A percentile compares a stretch with the other conserved stretches of the same genome.
phyloP scores from a whole-genome alignment of 495 filamentous ascomycete species.

The Aspergillus carlsbadensis region DNA sequence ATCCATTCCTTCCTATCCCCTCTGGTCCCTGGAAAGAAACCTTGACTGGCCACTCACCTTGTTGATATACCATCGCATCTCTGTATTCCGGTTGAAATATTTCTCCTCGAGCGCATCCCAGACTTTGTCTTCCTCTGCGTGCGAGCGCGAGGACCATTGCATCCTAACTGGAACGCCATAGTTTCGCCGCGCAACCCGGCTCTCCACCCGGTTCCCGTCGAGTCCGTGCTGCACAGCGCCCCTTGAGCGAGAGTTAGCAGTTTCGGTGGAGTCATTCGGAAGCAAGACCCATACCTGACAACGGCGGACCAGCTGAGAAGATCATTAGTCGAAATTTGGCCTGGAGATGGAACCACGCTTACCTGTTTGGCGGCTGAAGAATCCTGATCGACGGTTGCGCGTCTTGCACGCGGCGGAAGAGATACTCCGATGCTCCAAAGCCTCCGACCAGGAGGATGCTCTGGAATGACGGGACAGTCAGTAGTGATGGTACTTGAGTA shows the following conservation, averaged over 20 bases:
- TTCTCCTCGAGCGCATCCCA: constrained; percentile 21
- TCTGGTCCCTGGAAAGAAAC: not conserved
- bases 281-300: constrained; percentile 20
- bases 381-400: constrained; percentile 45
- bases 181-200: constrained; percentile 50
- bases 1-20: no score
- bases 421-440: constrained; percentile 66
- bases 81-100: constrained; percentile 8
- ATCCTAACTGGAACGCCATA: constrained; percentile 45
- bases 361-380: constrained; percentile 62
- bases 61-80: constrained; percentile 37
- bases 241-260: no score
- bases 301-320: constrained; percentile 31
- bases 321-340: no score
- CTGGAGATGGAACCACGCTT: constrained; percentile 25
- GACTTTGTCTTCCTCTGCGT: not conserved
- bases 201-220: constrained; percentile 43
- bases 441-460: constrained; percentile 74
- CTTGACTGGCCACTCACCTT: constrained; percentile 25
- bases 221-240: constrained; percentile 45
- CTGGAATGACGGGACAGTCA: no score
- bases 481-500: no score
- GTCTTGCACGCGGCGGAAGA: constrained; percentile 54
- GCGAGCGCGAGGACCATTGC: no score
- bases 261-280: constrained; percentile 21